phyloP scores from a whole-genome alignment of 2,329 filamentous ascomycete species.

The Clonostachys byssicola region DNA sequence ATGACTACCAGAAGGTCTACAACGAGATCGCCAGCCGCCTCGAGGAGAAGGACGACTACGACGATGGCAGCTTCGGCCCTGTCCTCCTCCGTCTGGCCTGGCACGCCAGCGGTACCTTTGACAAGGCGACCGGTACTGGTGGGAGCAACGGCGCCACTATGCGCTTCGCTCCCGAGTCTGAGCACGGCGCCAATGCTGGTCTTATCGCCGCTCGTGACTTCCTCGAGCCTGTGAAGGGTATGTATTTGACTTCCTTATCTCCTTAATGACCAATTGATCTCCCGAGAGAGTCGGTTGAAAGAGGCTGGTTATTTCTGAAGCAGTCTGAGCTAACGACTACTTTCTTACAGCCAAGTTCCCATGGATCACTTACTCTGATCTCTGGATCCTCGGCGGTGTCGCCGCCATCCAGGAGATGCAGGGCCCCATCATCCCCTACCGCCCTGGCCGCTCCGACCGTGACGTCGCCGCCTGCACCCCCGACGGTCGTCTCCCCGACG shows the following conservation, averaged over 20 bases:
- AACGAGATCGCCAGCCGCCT: conserved; percentile 75
- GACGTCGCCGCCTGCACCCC: conserved; percentile 85
- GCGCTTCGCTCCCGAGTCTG: conserved; percentile 85
- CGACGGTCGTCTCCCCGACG: conserved; percentile 84
- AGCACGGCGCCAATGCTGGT: conserved; percentile 92
- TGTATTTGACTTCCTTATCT: conserved; percentile 17
- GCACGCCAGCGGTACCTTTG: conserved; percentile 91
- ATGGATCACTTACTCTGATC: conserved; percentile 94
- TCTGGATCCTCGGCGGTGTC: conserved; percentile 90
- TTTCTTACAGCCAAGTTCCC: conserved; percentile 60
- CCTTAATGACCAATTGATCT: too few species aligned
- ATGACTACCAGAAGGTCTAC: conserved; percentile 95
- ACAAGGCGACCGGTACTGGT: conserved; percentile 81
- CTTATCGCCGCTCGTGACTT: conserved; percentile 85
- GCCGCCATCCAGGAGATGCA: conserved; percentile 92
- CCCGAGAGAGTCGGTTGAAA: too few species aligned
- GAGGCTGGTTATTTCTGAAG: background rate
- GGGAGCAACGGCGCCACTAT: conserved; percentile 96
- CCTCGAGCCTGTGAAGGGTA: conserved; percentile 84
- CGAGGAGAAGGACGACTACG: conserved; percentile 90
- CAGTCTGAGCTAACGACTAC: conserved; percentile 3
- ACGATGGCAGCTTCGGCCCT: conserved; percentile 93
- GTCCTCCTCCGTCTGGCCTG: conserved; percentile 88
- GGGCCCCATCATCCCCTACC: conserved; percentile 81
- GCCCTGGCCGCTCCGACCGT: conserved; percentile 78